Conservation (phyloP, 2,329 filamentous ascomycete genomes). For the Verticillium isaacii region DNA sequence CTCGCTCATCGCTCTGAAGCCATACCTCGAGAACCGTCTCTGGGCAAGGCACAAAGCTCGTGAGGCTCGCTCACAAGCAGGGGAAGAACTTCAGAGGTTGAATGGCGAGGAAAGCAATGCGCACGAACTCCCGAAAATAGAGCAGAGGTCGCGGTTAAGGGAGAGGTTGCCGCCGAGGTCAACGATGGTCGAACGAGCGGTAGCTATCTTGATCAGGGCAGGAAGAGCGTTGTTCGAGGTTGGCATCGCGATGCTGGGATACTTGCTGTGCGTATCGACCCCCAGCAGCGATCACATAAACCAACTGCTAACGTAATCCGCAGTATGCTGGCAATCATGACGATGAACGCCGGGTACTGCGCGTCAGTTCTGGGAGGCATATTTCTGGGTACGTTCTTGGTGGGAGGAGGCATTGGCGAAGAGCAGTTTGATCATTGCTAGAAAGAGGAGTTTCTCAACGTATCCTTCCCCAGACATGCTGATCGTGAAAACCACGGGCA, state of each 20-base stretch:
- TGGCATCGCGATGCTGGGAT: constrained; percentile 36
- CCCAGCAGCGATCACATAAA: no score
- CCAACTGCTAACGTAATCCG: background rate
- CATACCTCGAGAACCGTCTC: background rate
- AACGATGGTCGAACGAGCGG: background rate
- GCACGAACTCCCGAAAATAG: background rate
- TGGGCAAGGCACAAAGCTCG: background rate
- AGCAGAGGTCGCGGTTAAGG: background rate
- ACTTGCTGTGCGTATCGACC: constrained; percentile 64
- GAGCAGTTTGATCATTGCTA: constrained; percentile 7
- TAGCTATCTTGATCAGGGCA: background rate
- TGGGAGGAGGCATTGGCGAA: constrained; percentile 38
- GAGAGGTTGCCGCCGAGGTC: background rate
- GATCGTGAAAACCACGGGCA: no score
- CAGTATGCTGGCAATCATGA: constrained; percentile 83
- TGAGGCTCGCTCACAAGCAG: background rate
- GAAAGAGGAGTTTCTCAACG: background rate
- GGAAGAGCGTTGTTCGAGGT: constrained; percentile 2
- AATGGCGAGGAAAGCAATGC: background rate
- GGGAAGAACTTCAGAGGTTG: background rate
- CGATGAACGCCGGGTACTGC: constrained; percentile 73
- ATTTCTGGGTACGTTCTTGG: constrained; percentile 70
- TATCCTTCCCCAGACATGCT: no score
- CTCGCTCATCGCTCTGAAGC: constrained; percentile 5
- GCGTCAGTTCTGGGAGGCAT: constrained; percentile 63